Conservation (phyloP, 1,139 yeast species). For the Candida tunisiensis region DNA sequence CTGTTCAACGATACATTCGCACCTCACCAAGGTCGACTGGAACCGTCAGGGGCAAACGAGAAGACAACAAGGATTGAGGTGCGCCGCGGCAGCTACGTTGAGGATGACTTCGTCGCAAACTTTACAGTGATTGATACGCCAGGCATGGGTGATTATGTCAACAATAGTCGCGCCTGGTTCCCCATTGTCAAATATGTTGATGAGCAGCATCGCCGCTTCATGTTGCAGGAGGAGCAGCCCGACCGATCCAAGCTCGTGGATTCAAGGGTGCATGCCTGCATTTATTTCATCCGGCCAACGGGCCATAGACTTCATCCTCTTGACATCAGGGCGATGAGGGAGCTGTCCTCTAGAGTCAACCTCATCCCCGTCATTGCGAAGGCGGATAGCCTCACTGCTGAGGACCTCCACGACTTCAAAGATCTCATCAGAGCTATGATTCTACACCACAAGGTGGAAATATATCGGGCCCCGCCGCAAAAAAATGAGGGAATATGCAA, state of each 20-base stretch:
- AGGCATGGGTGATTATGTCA: slow-evolving; percentile 61
- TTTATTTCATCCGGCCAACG: slow-evolving; percentile 50
- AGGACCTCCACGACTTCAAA: slow-evolving; percentile 27
- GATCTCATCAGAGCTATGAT: slow-evolving; percentile 27
- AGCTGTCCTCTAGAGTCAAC: slow-evolving; percentile 46
- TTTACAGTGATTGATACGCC: slow-evolving; percentile 88
- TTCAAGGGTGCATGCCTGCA: slow-evolving; percentile 56
- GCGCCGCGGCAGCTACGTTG: slow-evolving; percentile 82
- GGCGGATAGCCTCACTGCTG: slow-evolving; percentile 62
- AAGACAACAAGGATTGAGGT: slow-evolving; percentile 88
- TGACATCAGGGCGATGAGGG: slow-evolving; percentile 56
- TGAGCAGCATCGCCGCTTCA: slow-evolving; percentile 37
- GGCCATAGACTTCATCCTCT: slow-evolving; percentile 35
- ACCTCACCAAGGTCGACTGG: slow-evolving; percentile 47
- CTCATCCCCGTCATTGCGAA: slow-evolving; percentile 70
- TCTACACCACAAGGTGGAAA: slow-evolving; percentile 29
- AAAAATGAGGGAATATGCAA: slow-evolving; percentile 1
- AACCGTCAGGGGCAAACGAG: slow-evolving; percentile 56
- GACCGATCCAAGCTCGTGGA: slow-evolving; percentile 32
- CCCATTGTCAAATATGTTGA: slow-evolving; percentile 44
- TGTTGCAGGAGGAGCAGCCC: slow-evolving; percentile 63
- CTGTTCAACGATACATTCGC: slow-evolving; percentile 51
- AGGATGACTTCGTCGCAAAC: slow-evolving; percentile 72
- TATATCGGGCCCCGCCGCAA: slow-evolving; percentile 39
- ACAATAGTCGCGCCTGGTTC: slow-evolving; percentile 40